A percentile compares a stretch with the other conserved stretches of the same genome.
These are phyloP conservation scores for Aspergillus nidulans DNA, from an alignment of 495 filamentous ascomycete genomes.

Conservation along the genomic window DNA sequence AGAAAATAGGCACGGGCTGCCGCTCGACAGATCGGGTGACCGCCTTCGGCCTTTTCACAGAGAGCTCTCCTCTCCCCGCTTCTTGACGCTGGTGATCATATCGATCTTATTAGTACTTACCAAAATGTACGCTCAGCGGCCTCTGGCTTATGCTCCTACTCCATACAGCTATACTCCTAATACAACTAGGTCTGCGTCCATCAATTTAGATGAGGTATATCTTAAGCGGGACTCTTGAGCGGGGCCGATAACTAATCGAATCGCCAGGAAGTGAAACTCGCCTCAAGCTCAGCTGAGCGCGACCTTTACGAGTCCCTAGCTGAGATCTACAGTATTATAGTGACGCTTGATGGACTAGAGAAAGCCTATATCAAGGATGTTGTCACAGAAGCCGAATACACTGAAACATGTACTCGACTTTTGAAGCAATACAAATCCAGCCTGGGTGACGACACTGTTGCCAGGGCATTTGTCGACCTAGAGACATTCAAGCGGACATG, in stretches of 20 bases:
- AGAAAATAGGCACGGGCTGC: slow-evolving; percentile 28
- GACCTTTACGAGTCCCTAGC: slow-evolving; percentile 95
- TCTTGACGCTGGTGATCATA: slow-evolving; percentile 7
- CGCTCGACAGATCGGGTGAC: slow-evolving; percentile 18
- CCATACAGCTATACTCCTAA: slow-evolving; percentile 88
- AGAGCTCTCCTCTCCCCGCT: slow-evolving; percentile 28
- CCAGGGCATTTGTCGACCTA: slow-evolving; percentile 75
- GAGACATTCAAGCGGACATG: slow-evolving; percentile 92
- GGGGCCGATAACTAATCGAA: slow-evolving; percentile 19
- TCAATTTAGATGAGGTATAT: slow-evolving; percentile 84
- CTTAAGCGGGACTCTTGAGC: neutral
- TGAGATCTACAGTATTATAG: slow-evolving; percentile 95
- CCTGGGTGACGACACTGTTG: slow-evolving; percentile 79
- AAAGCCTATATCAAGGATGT: slow-evolving; percentile 97
- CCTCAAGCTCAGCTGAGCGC: slow-evolving; percentile 76
- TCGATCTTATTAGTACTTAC: neutral
- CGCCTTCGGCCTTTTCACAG: slow-evolving; percentile 17
- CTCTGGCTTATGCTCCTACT: slow-evolving; percentile 75
- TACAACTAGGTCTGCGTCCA: slow-evolving; percentile 71
- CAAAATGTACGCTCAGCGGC: slow-evolving; percentile 45
- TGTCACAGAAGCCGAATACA: slow-evolving; percentile 86
- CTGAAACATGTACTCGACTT: slow-evolving; percentile 86
- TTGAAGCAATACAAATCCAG: slow-evolving; percentile 97
- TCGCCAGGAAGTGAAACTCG: slow-evolving; percentile 82
- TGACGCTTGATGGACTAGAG: slow-evolving; percentile 91